phyloP scores from a whole-genome alignment of 78 protist species.

The Pigoraptor vietnamica region DNA sequence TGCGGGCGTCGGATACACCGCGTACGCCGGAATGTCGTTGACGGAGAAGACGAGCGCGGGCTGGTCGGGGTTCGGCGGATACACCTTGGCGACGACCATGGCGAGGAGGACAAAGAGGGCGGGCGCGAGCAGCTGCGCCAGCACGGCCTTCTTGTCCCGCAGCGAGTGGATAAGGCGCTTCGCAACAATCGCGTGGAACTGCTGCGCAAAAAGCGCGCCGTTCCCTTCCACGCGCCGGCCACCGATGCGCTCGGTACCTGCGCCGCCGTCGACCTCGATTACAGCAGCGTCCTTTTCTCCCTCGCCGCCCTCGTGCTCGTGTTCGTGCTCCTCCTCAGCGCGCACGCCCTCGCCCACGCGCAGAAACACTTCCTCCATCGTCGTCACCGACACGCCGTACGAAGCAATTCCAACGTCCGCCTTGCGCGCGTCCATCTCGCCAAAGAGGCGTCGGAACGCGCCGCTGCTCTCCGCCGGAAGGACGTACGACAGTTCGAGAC shows the following conservation, averaged over 20 bases:
- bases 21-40: background rate
- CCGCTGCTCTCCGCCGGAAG: background rate
- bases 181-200: background rate
- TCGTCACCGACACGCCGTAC: background rate
- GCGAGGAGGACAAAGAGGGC: background rate
- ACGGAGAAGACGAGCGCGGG: background rate
- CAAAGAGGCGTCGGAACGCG: background rate
- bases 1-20: background rate
- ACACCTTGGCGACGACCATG: background rate
- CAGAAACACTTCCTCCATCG: constrained; percentile 7
- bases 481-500: background rate
- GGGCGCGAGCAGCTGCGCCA: background rate
- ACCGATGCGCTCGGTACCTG: background rate
- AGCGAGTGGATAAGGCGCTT: background rate
- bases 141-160: background rate
- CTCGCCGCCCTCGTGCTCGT: background rate
- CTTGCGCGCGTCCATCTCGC: background rate
- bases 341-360: background rate
- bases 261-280: background rate
- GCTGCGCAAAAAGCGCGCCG: background rate
- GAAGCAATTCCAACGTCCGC: background rate
- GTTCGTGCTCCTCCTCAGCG: background rate
- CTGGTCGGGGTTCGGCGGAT: background rate
- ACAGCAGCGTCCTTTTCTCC: background rate
- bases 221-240: background rate